A percentile compares a stretch with the other conserved stretches of the same genome.
phyloP scores from a whole-genome alignment of 805 yeast species.

The Kuraishia molischiana region DNA sequence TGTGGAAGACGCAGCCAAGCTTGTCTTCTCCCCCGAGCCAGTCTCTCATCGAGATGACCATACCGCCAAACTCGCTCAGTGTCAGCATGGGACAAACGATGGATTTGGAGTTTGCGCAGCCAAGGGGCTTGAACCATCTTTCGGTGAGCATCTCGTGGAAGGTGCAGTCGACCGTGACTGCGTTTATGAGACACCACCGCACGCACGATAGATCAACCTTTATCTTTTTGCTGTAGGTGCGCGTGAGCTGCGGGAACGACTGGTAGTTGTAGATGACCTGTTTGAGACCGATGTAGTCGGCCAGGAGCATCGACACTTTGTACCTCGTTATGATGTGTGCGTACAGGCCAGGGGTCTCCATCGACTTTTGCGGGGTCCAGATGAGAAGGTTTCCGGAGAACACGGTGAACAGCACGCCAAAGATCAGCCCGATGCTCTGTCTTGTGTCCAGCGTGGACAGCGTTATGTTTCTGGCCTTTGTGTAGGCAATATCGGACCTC shows the following conservation, averaged over 20 bases:
- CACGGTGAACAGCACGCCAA: constrained; percentile 72
- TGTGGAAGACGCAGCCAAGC: constrained; percentile 38
- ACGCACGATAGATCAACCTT: constrained; percentile 72
- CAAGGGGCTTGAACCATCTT: constrained; percentile 85
- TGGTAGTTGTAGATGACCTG: constrained; percentile 91
- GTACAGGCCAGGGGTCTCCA: constrained; percentile 78
- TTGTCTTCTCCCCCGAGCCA: constrained; percentile 72
- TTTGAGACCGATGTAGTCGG: constrained; percentile 83
- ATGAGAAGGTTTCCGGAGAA: constrained; percentile 76
- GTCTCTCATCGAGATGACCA: constrained; percentile 85
- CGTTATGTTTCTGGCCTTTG: constrained; percentile 42
- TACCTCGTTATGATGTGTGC: constrained; percentile 69
- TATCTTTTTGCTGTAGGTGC: constrained; percentile 67
- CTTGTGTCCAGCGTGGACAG: constrained; percentile 59
- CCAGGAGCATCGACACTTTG: constrained; percentile 63
- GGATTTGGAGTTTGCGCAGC: constrained; percentile 64
- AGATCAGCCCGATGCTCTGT: constrained; percentile 76
- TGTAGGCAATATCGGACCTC: constrained; percentile 40
- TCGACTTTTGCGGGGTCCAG: constrained; percentile 66
- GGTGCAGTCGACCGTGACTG: constrained; percentile 86
- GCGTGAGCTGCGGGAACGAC: constrained; percentile 74
- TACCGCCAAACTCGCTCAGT: constrained; percentile 90
- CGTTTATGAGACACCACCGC: constrained; percentile 83
- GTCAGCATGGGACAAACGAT: constrained; percentile 86
- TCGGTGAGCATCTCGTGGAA: constrained; percentile 82